phyloP scores from a whole-genome alignment of 495 filamentous ascomycete species.

The Trichodelitschia bisporula region DNA sequence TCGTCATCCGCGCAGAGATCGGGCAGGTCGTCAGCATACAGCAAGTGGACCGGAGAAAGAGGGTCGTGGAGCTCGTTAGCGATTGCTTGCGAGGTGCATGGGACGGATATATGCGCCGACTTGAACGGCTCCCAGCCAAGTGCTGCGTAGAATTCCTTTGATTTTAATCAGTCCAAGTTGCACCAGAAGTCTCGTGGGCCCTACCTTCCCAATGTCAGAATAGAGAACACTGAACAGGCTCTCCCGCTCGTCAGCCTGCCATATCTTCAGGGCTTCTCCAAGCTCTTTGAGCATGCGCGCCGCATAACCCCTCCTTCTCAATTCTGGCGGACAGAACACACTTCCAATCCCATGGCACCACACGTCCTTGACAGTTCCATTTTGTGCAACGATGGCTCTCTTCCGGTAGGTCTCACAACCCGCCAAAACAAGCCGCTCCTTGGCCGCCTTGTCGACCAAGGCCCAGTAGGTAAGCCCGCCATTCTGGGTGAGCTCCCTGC shows the following conservation, averaged over 20 bases:
- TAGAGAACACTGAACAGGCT: slow-evolving; percentile 50
- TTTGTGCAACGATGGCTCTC: slow-evolving; percentile 30
- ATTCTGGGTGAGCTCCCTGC: slow-evolving; percentile 40
- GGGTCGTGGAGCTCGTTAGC: neutral
- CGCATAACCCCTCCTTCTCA: slow-evolving; percentile 57
- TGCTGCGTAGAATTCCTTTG: slow-evolving; percentile 45
- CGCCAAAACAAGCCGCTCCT: slow-evolving; percentile 37
- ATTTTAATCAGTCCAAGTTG: neutral
- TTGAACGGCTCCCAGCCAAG: neutral
- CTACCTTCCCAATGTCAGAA: slow-evolving; percentile 77
- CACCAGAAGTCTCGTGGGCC: slow-evolving; percentile 1
- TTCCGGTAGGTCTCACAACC: slow-evolving; percentile 73
- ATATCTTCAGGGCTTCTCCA: slow-evolving; percentile 25
- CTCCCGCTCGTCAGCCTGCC: slow-evolving; percentile 22
- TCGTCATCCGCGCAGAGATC: slow-evolving; percentile 34
- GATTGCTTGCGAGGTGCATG: neutral
- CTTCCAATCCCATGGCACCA: slow-evolving; percentile 63
- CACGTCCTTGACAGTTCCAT: slow-evolving; percentile 30
- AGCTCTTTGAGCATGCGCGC: slow-evolving; percentile 39
- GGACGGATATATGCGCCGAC: neutral
- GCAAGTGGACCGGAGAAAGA: slow-evolving; percentile 5
- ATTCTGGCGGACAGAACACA: slow-evolving; percentile 56
- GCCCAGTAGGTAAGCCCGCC: slow-evolving; percentile 72
- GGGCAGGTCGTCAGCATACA: slow-evolving; percentile 27
- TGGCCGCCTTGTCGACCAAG: slow-evolving; percentile 31